Evolutionary conservation across 1,139 yeast species (phyloP).

Genomic region (Yamadazyma dushanensis): DNA sequence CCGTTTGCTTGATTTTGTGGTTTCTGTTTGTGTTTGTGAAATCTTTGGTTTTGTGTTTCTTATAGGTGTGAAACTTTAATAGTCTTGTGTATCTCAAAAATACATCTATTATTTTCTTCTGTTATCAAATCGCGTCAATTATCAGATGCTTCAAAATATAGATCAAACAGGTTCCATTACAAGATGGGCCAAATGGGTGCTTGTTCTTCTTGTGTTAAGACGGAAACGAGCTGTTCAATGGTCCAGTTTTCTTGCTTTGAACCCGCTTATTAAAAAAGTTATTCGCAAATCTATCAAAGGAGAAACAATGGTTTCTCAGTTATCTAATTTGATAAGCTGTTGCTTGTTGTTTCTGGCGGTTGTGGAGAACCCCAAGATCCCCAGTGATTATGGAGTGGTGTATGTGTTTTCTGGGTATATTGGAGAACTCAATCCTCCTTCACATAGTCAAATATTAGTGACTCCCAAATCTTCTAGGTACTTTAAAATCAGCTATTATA

Average conservation of each 20-base stretch:
- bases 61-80: too few relatives aligned
- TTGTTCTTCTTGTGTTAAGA: constrained; percentile 25
- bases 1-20: neutral
- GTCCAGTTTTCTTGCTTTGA: constrained; percentile 35
- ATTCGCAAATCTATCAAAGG: constrained; percentile 1
- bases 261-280: constrained; percentile 27
- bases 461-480: constrained; percentile 28
- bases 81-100: too few relatives aligned
- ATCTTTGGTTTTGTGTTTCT: neutral
- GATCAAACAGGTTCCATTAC: constrained; percentile 2
- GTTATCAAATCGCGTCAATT: neutral
- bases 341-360: constrained; percentile 33
- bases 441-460: constrained; percentile 29
- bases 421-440: constrained; percentile 37
- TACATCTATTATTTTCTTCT: too few relatives aligned
- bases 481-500: constrained; percentile 28
- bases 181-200: constrained; percentile 35
- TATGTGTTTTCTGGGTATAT: constrained; percentile 35
- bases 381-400: constrained; percentile 42
- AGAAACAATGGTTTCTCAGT: constrained; percentile 9
- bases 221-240: constrained; percentile 29
- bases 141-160: neutral
- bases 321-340: constrained; percentile 31
- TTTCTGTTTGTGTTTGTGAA: too few relatives aligned
- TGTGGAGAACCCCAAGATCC: constrained; percentile 26